These are phyloP conservation scores for Aureobasidium sp. DNA, from an alignment of 2,329 filamentous ascomycete species.

Conservation along the genomic window DNA sequence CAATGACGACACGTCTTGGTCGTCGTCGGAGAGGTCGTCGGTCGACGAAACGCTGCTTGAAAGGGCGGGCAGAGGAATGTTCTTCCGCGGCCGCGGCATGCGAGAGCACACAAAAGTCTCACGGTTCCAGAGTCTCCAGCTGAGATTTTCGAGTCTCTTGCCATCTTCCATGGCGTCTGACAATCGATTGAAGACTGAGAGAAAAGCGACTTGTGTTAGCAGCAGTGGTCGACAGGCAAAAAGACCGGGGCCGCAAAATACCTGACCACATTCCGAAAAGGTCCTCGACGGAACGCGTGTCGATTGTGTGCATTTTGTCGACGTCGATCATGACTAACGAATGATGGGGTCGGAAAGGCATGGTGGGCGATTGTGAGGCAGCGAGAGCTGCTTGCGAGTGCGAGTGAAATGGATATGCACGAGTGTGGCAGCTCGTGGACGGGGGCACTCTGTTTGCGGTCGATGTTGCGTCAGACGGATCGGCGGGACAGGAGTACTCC, in stretches of 20 bases:
- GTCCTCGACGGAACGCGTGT: slow-evolving; percentile 86
- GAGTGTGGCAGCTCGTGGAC: background rate
- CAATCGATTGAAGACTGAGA: slow-evolving; percentile 73
- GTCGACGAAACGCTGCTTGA: slow-evolving; percentile 41
- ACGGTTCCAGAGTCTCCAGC: slow-evolving; percentile 90
- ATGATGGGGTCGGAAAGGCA: slow-evolving; percentile 78
- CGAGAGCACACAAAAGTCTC: slow-evolving; percentile 47
- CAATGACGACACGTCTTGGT: slow-evolving; percentile 34
- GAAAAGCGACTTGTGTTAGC: slow-evolving; percentile 18
- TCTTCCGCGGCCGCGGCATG: slow-evolving; percentile 21
- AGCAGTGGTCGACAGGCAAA: background rate
- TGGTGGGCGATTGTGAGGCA: slow-evolving; percentile 36
- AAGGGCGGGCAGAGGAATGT: slow-evolving; percentile 36
- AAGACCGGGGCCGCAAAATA: slow-evolving; percentile 44
- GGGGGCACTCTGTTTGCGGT: slow-evolving; percentile 12
- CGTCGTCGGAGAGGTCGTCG: slow-evolving; percentile 38
- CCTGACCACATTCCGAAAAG: slow-evolving; percentile 96
- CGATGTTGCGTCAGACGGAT: slow-evolving; percentile 12
- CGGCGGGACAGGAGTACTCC: slow-evolving; percentile 1
- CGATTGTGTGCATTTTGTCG: slow-evolving; percentile 87
- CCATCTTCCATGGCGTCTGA: slow-evolving; percentile 92
- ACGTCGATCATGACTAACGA: slow-evolving; percentile 88
- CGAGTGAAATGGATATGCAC: background rate
- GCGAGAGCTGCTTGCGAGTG: slow-evolving; percentile 1
- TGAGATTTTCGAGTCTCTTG: slow-evolving; percentile 85